Conservation (phyloP, 306 rosid species). For the Senna tora region DNA sequence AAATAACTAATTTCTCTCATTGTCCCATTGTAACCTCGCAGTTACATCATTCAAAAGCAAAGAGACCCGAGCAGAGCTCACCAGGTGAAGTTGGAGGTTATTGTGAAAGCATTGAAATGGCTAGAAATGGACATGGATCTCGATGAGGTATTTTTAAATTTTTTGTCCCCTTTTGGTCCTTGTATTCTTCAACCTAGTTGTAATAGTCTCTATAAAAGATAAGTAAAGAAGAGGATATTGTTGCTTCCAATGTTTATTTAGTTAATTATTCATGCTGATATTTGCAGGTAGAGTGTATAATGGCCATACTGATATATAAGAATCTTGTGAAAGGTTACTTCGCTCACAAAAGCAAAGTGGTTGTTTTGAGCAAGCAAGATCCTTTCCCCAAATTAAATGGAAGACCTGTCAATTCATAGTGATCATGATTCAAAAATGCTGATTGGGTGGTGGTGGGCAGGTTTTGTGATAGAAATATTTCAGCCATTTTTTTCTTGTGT, state of each 20-base stretch:
- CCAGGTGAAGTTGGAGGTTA: constrained; percentile 91
- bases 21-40: constrained; percentile 42
- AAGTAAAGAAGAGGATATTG: constrained; percentile 12
- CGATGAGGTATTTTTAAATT: constrained; percentile 68
- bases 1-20: constrained; percentile 30
- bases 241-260: background rate
- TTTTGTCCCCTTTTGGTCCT: background rate
- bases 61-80: constrained; percentile 91
- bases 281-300: constrained; percentile 93
- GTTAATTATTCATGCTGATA: constrained; percentile 24
- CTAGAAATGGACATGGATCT: constrained; percentile 91
- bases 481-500: constrained; percentile 6
- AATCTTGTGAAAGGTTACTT: constrained; percentile 91
- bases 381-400: constrained; percentile 94
- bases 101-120: constrained; percentile 92
- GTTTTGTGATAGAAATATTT: background rate
- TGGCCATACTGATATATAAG: constrained; percentile 84
- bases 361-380: constrained; percentile 91
- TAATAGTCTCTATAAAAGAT: background rate
- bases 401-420: constrained; percentile 73
- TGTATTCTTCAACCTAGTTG: constrained; percentile 4
- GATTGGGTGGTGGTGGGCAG: constrained; percentile 1
- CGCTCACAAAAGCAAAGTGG: constrained; percentile 96
- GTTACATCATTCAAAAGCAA: constrained; percentile 89
- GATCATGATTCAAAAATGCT: constrained; percentile 17